Evolutionary conservation across 2,329 filamentous ascomycete genomes (phyloP), one percentile per base, ranked within the genome.

Genomic region (Decorospora gaudefroyi): DNA sequence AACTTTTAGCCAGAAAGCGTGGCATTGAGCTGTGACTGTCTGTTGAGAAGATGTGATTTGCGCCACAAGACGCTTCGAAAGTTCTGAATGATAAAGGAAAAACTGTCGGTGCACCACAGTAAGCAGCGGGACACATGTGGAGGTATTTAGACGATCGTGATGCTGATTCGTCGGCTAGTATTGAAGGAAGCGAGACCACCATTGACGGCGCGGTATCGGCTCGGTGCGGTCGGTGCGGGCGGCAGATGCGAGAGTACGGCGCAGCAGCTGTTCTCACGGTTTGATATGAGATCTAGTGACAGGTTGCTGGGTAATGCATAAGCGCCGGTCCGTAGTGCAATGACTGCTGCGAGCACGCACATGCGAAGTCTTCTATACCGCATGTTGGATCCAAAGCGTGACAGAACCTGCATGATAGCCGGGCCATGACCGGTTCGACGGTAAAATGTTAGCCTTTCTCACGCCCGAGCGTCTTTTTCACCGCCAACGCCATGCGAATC

Each of bases 291-390:
- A 28, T 23, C 34, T 26, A 16, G 43, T 46, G 43, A 55, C 40
- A 22, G 43, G 39, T 49, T 39, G 28, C 35, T 28, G 31, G 47
- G 43, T 36, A 17, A 34, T 53, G 57, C 55, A 57, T 61, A 59
- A 51, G 55, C 57, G 57, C 57, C 53, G 39, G 37, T 30, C 26
- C 12, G 30, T 40, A 41, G 42, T 49, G 46, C 44, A 39, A 41
- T 54, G 39, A 31, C 35, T 44, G 42, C 45, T 55, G 46, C 46
- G 42, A 49, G 41, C 47, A 37, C 46, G 47, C 39, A 51, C 49
- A 55, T 49, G 30, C 50, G 46, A 40, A 25, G 26, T 32, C 29
- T 39, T 36, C 25, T 47, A 42, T 34, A 38, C 51, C 42, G 53
- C 51, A 57, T 49, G 28, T 25, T 12, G 31, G 35, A 26, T 36